Base-by-base conservation (phyloP, 1,284 basidiomycete genomes). In the Rhodotorula mucilaginosa region DNA sequence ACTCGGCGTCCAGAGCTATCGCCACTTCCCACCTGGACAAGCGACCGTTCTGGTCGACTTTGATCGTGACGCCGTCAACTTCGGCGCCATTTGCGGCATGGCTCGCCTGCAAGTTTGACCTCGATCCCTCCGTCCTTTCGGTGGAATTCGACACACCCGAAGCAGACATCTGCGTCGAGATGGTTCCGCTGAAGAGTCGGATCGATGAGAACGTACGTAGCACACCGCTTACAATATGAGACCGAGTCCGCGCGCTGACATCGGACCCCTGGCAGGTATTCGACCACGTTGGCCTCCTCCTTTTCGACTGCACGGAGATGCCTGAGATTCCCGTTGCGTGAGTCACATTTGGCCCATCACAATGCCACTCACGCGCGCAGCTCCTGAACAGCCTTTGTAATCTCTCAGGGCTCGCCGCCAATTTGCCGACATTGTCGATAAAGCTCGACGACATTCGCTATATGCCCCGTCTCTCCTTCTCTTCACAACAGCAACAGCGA, bases 71-170 rank as follows among this genome's bases (percentile, higher is more conserved):
- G 5, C 15, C 52, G 2, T 6, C n/a, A 0, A 39, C 29, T 1
- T 13, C 16, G 1, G 60, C 64, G 21, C 62, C 70, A 0, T 72
- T 71, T 57, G 64, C 68, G 13, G 64, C 58, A 2, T 76, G 73
- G 73, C 29, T 76, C 18, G 58, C 66, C 19, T 74, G 74, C 70
- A 76, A 76, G 49, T 69, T 76, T 18, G 70, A 62, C 26, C 63
- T 74, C 21, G 61, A 56, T 26, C 63, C 61, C 5, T n/a, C 44
- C 1, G 34, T 49, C 6, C 7, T 29, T 39, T n/a, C 18, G 5
- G 65, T 26, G 13, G n/a, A 47, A 13, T n/a, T 60, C 19, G 61
- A 64, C 6, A 62, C 60, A 29, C 34, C 62, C 29, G 31, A 61
- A 4, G 71, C 52, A 2, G 60, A 67, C 5, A 31, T 73, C 52